Conservation (phyloP, 345 rosid genomes). For the Orychophragmus violaceus region DNA sequence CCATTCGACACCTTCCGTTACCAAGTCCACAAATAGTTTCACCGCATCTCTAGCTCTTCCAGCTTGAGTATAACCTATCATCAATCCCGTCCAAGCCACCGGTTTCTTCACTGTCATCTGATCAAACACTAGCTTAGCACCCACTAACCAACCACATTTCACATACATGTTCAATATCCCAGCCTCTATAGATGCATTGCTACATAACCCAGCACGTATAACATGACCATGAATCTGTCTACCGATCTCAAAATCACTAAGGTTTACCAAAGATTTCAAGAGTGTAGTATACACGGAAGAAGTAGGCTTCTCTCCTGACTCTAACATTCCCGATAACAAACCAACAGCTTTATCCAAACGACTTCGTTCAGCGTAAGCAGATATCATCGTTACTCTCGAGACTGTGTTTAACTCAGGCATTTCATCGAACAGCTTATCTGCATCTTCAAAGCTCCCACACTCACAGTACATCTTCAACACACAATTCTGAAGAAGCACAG, state of each 20-base stretch:
- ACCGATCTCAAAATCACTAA: constrained; percentile 42
- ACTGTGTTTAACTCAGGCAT: constrained; percentile 43
- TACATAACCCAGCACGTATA: constrained; percentile 42
- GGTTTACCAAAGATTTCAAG: constrained; percentile 39
- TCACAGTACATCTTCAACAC: constrained; percentile 45
- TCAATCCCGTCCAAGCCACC: constrained; percentile 57
- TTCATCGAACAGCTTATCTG: constrained; percentile 53
- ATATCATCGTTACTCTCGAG: constrained; percentile 45
- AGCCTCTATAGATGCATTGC: constrained; percentile 32
- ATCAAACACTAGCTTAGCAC: constrained; percentile 48
- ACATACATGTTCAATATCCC: constrained; percentile 55
- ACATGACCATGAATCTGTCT: constrained; percentile 42
- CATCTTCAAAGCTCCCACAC: constrained; percentile 52
- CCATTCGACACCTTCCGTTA: constrained; percentile 48
- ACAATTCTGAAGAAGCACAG: constrained; percentile 52
- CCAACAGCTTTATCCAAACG: constrained; percentile 34
- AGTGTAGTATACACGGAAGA: constrained; percentile 37
- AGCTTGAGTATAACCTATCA: constrained; percentile 55
- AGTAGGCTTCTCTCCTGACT: constrained; percentile 32
- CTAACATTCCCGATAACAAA: constrained; percentile 40
- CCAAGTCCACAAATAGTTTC: constrained; percentile 40
- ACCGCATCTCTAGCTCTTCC: constrained; percentile 41
- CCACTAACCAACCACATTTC: constrained; percentile 56
- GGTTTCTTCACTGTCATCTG: constrained; percentile 48
- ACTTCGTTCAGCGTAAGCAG: constrained; percentile 43